These are phyloP conservation scores for Metarhizium anisopliae DNA, from an alignment of 2,329 filamentous ascomycete genomes.

Conservation along the genomic window DNA sequence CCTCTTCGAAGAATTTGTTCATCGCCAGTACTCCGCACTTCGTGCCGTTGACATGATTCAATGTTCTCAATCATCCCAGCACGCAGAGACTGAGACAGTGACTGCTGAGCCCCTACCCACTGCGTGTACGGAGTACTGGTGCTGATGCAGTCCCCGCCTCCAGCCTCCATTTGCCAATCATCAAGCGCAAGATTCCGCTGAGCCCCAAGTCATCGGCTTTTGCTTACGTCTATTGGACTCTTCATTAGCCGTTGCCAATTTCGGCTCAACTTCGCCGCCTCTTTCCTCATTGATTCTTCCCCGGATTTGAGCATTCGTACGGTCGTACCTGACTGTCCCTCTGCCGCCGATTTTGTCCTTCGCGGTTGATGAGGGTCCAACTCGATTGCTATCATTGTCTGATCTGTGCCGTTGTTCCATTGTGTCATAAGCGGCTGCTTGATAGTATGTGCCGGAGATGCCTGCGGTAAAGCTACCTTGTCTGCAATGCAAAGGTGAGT, in stretches of 20 bases:
- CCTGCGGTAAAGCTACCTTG: slow-evolving; percentile 24
- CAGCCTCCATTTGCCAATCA: neutral
- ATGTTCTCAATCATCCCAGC: too few species aligned
- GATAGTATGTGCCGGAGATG: slow-evolving; percentile 13
- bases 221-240: neutral
- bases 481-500: slow-evolving; percentile 25
- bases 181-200: neutral
- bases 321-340: neutral
- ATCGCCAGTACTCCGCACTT: too few species aligned
- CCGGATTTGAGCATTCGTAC: neutral
- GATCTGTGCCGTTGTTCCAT: too few species aligned
- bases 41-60: too few species aligned
- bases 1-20: too few species aligned
- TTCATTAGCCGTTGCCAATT: neutral
- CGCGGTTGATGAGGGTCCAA: neutral
- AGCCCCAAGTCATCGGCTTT: neutral
- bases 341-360: too few species aligned
- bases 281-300: neutral
- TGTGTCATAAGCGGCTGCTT: neutral
- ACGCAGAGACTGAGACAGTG: too few species aligned
- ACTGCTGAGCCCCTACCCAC: too few species aligned
- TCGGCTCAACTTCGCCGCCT: neutral
- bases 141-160: too few species aligned
- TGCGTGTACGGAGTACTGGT: too few species aligned
- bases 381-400: neutral